These are phyloP conservation scores for Ehretia macrophylla DNA, from an alignment of 257 asterid genomes.

Conservation along the genomic window DNA sequence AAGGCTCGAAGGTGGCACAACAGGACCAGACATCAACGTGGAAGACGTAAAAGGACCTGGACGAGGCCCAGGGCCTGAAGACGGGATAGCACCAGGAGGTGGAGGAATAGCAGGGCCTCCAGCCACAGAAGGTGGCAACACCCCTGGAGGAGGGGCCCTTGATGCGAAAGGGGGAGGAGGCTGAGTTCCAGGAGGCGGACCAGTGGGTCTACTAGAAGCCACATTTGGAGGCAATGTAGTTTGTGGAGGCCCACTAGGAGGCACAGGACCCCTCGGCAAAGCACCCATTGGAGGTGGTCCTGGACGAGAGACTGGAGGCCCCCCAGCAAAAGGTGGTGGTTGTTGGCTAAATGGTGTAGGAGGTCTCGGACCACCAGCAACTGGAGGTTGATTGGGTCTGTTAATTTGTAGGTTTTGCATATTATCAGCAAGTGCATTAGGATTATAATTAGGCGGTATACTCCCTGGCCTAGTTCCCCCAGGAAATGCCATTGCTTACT, in stretches of 20 bases:
- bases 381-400: conserved; percentile 63
- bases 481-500: conserved; percentile 73
- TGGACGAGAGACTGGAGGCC: conserved; percentile 42
- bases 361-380: conserved; percentile 60
- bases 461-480: conserved; percentile 88
- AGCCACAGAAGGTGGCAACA: conserved; percentile 46
- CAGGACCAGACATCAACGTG: conserved; percentile 45
- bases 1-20: conserved; percentile 36
- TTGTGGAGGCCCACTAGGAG: conserved; percentile 57
- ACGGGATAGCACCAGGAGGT: conserved; percentile 27
- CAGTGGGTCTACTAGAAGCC: conserved; percentile 49
- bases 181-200: conserved; percentile 62
- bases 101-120: conserved; percentile 41
- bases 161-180: conserved; percentile 59
- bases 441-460: conserved; percentile 69
- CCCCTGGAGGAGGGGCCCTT: conserved; percentile 81
- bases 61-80: conserved; percentile 52
- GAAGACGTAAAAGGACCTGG: conserved; percentile 49
- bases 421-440: conserved; percentile 66
- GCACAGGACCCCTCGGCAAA: conserved; percentile 54
- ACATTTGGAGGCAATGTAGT: conserved; percentile 45
- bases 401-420: conserved; percentile 79
- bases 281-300: conserved; percentile 79
- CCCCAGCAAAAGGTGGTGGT: conserved; percentile 62
- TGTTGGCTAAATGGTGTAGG: conserved; percentile 72